Percentiles rank a stretch among this genome's conserved stretches.
Evolutionary conservation across 495 filamentous ascomycete species (phyloP).

Genomic region (Aspergillus leporis): DNA sequence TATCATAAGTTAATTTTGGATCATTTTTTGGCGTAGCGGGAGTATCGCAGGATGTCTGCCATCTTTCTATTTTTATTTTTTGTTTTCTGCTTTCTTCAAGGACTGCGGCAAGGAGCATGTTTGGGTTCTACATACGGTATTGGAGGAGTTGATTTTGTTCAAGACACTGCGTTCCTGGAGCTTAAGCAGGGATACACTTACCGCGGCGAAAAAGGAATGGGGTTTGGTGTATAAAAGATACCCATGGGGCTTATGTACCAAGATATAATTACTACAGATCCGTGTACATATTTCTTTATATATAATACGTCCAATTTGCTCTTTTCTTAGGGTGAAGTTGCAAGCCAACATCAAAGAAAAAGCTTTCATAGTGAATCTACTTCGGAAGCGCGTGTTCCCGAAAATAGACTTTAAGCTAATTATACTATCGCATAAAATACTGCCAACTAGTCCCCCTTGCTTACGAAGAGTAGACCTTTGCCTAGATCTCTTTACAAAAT

Average conservation of each 20-base stretch:
- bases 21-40: slow-evolving; percentile 5
- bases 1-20: slow-evolving; percentile 4
- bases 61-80: neutral
- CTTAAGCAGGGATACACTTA: neutral
- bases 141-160: neutral
- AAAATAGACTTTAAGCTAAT: neutral
- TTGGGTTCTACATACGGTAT: neutral
- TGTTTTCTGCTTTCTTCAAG: neutral
- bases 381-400: too few species aligned
- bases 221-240: slow-evolving; percentile 18
- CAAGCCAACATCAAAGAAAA: too few species aligned
- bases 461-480: neutral
- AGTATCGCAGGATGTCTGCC: neutral
- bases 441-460: neutral
- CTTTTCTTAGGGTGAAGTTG: neutral
- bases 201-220: neutral
- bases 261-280: neutral
- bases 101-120: neutral
- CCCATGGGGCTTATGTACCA: slow-evolving; percentile 15
- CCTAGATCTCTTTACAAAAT: too few species aligned
- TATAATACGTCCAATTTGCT: neutral
- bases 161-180: neutral
- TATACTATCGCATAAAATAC: neutral
- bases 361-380: too few species aligned
- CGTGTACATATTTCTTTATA: neutral